Conservation (phyloP, 169 alveolate genomes). For the Theileria luwenshuni region DNA sequence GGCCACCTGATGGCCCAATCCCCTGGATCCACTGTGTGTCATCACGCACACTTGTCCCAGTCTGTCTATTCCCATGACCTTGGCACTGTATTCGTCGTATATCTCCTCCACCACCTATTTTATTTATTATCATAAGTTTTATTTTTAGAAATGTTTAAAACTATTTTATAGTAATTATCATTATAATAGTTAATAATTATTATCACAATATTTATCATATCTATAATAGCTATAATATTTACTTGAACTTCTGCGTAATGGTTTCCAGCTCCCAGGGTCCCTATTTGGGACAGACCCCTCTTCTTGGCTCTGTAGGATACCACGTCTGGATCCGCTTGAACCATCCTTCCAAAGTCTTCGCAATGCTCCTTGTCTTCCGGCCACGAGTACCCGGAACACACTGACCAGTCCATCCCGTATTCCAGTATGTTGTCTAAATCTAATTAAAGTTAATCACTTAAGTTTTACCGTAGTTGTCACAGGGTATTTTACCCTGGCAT, state of each 20-base stretch:
- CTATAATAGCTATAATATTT: neutral
- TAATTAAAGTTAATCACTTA: neutral
- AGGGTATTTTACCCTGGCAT: constrained; percentile 79
- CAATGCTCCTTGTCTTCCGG: constrained; percentile 83
- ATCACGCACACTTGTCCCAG: constrained; percentile 82
- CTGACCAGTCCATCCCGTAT: constrained; percentile 86
- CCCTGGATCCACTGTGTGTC: constrained; percentile 89
- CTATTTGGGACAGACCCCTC: constrained; percentile 89
- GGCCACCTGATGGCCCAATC: constrained; percentile 87
- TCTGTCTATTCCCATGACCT: constrained; percentile 84
- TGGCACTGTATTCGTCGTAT: constrained; percentile 83
- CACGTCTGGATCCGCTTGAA: constrained; percentile 83
- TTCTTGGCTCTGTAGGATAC: constrained; percentile 84
- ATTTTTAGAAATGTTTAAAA: neutral
- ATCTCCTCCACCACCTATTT: constrained; percentile 82
- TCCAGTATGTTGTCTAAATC: constrained; percentile 78
- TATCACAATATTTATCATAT: neutral
- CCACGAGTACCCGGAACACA: constrained; percentile 78
- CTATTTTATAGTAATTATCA: neutral
- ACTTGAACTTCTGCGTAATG: constrained; percentile 89
- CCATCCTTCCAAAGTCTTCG: constrained; percentile 86
- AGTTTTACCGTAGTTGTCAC: constrained; percentile 45
- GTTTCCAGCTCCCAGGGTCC: constrained; percentile 90
- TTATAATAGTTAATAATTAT: neutral
- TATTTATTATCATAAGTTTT: neutral